A percentile compares a stretch with the other conserved stretches of the same genome.
Evolutionary conservation across 164 flowering plant genomes (phyloP).

Genomic region (Umbellularia californica): DNA sequence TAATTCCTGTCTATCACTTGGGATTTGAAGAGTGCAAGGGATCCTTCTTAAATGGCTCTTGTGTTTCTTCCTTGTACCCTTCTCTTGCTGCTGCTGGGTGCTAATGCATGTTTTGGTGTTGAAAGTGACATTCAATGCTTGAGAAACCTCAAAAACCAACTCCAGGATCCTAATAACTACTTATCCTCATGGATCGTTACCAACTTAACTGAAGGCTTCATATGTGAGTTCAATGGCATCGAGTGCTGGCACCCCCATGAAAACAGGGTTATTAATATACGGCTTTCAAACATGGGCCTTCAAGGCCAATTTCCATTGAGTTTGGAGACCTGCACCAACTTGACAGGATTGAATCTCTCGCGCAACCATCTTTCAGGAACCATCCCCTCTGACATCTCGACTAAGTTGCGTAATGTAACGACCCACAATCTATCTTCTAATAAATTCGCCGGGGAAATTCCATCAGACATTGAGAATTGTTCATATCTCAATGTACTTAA

Average conservation of each 20-base stretch:
- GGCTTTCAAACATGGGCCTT: conserved; percentile 53
- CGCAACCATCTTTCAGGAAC: conserved; percentile 45
- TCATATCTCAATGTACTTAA: conserved; percentile 43
- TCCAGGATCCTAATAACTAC: conserved; percentile 43
- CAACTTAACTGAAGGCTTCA: conserved; percentile 49
- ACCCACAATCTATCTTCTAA: conserved; percentile 66
- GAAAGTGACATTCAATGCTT: conserved; percentile 56
- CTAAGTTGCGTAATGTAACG: conserved; percentile 23
- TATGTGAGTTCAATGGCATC: conserved; percentile 61
- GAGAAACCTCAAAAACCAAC: conserved; percentile 31
- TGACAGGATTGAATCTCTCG: conserved; percentile 72
- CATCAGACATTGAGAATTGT: conserved; percentile 37
- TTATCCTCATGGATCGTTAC: conserved; percentile 54
- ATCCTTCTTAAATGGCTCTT: neutral
- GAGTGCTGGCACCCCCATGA: conserved; percentile 81
- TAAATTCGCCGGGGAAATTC: conserved; percentile 53
- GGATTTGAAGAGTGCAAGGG: too few relatives aligned
- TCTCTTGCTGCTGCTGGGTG: neutral
- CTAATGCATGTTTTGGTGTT: conserved; percentile 20
- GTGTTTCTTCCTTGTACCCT: neutral
- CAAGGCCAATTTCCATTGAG: conserved; percentile 65
- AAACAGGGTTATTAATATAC: conserved; percentile 52
- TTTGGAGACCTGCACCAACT: conserved; percentile 42
- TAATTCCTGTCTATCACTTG: too few relatives aligned
- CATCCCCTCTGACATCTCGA: conserved; percentile 49